Base-by-base conservation (phyloP, 495 filamentous ascomycete genomes). In the Copromyces sp. region DNA sequence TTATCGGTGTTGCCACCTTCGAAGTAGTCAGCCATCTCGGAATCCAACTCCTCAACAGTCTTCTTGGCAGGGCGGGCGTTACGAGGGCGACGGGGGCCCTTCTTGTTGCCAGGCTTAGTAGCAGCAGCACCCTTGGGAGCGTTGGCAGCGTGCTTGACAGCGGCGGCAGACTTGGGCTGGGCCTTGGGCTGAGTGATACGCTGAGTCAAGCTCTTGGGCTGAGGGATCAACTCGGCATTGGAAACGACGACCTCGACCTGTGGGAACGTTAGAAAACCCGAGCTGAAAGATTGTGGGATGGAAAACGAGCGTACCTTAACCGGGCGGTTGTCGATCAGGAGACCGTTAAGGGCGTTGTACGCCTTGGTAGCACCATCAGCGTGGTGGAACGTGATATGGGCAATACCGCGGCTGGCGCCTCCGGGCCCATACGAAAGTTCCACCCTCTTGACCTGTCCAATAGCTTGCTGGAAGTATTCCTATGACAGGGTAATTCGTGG, bases 11-110 rank as follows among this genome's bases (percentile, higher is more conserved):
- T 74, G 68, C 47, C 41, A 40, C 32, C 20, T 29, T 84, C 88
- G 76, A 95, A 97, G 83, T 97, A 97, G 76, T 98, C 94, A 8
- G 87, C 87, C 94, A 98, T 97, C 77, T 98, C 94, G 9, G 92
- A 92, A 80, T 98, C 94, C 12, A 98, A 86, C 83, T 98, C 93
- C 79, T 97, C 94, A 3, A 89, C 88, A 12, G 93, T 94, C 89
- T 97, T 97, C 89, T 96, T 97, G n/a, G 86, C 81, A 7, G 89
- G 88, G 69, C 92, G 92, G 73, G 84, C 80, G 75, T 83, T 88
- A 71, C 88, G 87, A 61, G 78, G 77, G 59, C 85, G 81, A 73
- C 83, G 69, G n/a, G 68, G 45, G 1, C 45, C 81, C 75, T 87
- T 86, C 81, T 83, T 84, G 68, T 83, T 83, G 65, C 85, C 86